Conservation (phyloP, 345 rosid genomes). For the Punica granatum region DNA sequence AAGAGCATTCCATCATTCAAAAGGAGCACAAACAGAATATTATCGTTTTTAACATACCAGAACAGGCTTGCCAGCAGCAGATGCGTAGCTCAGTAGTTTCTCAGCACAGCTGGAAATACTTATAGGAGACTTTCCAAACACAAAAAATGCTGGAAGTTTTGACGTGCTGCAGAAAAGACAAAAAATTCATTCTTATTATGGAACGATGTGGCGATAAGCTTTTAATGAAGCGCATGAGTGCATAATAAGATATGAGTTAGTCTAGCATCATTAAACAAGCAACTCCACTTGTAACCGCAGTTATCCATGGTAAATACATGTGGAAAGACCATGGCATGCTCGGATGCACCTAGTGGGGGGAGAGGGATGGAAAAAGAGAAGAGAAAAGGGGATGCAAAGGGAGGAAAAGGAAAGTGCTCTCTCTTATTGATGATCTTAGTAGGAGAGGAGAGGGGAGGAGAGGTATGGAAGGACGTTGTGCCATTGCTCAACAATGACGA, state of each 20-base stretch:
- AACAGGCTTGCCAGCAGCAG: slow-evolving; percentile 37
- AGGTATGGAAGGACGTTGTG: not conserved
- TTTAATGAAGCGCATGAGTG: not conserved
- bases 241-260: not conserved
- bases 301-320: not conserved
- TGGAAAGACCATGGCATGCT: not conserved
- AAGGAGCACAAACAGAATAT: not conserved
- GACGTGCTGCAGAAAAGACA: slow-evolving; percentile 55
- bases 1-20: not conserved
- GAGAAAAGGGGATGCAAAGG: not conserved
- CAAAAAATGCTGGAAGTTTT: slow-evolving; percentile 70
- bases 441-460: not conserved
- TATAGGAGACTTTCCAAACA: slow-evolving; percentile 69
- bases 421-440: not conserved
- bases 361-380: not conserved
- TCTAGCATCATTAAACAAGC: not conserved
- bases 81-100: slow-evolving; percentile 29
- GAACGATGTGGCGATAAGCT: not conserved
- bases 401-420: not conserved
- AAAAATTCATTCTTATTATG: not conserved
- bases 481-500: too few species aligned
- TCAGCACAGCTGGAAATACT: slow-evolving; percentile 33
- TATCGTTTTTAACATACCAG: slow-evolving; percentile 35
- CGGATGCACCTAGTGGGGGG: not conserved
- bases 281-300: not conserved